Conservation (phyloP, 2,329 filamentous ascomycete species). For the Aureobasidium lini region DNA sequence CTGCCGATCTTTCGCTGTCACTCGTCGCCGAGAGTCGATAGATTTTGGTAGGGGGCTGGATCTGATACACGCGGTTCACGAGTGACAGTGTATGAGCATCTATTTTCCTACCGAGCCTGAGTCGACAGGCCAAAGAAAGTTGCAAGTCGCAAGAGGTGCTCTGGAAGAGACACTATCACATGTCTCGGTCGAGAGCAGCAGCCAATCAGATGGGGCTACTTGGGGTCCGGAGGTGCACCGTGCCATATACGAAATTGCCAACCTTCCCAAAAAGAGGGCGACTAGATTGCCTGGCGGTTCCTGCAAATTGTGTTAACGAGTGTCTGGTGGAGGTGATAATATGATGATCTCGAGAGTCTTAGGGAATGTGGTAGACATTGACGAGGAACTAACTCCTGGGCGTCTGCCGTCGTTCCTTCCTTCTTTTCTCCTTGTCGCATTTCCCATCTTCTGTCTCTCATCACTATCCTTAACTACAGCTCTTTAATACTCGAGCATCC, state of each 20-base stretch:
- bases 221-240: background rate
- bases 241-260: background rate
- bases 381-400: slow-evolving; percentile 6
- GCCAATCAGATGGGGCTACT: background rate
- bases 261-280: slow-evolving; percentile 1
- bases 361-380: background rate
- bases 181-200: background rate
- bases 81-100: background rate
- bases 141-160: background rate
- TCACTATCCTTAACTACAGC: background rate
- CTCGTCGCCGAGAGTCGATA: background rate
- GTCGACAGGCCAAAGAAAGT: background rate
- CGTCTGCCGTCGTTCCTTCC: background rate
- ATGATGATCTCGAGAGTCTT: background rate
- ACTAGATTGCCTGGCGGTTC: slow-evolving; percentile 3
- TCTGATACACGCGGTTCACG: background rate
- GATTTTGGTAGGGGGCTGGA: slow-evolving; percentile 8
- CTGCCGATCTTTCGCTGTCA: slow-evolving; percentile 3
- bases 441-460: background rate
- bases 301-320: slow-evolving; percentile 4
- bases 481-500: slow-evolving; percentile 4
- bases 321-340: slow-evolving; percentile 2
- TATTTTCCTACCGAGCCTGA: background rate
- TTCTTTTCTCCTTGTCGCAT: background rate
- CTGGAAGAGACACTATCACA: background rate